These are phyloP conservation scores for Zymoseptoria passerinii DNA, from an alignment of 2,329 filamentous ascomycete genomes.

Conservation along the genomic window DNA sequence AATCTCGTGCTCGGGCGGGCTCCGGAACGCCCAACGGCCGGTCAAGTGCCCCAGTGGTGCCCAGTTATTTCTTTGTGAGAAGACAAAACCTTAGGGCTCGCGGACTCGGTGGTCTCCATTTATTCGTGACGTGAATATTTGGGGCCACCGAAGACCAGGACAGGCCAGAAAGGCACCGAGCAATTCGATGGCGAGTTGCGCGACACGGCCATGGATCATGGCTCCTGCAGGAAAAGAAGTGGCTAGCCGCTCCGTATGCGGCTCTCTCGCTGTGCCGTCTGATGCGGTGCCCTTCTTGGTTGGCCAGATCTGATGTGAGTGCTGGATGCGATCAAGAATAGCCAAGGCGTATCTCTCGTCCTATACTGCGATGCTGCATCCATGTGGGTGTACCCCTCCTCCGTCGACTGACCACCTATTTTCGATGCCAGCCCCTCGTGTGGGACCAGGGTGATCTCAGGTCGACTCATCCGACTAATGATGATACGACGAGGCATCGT, in stretches of 20 bases:
- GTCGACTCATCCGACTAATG: neutral
- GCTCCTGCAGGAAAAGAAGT: neutral
- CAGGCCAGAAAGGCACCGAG: too few species aligned
- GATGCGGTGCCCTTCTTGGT: neutral
- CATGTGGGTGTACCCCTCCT: neutral
- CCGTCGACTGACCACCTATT: neutral
- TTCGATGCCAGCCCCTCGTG: neutral
- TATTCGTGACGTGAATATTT: neutral
- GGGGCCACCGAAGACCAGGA: neutral
- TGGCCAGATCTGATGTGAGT: neutral
- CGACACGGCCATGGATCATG: neutral
- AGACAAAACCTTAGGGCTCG: neutral
- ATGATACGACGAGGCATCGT: neutral
- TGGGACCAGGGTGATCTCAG: neutral
- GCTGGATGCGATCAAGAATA: neutral
- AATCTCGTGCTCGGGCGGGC: neutral
- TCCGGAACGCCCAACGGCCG: neutral
- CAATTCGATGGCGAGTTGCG: neutral
- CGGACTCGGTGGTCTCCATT: neutral
- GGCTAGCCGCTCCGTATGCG: constrained; percentile 1
- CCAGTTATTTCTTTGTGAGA: neutral
- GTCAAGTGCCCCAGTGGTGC: neutral
- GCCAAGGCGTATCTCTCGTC: neutral
- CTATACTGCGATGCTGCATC: neutral
- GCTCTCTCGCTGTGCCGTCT: neutral